phyloP scores from a whole-genome alignment of 768 basidiomycete genomes.

The Tricholoma bakamatsutake region DNA sequence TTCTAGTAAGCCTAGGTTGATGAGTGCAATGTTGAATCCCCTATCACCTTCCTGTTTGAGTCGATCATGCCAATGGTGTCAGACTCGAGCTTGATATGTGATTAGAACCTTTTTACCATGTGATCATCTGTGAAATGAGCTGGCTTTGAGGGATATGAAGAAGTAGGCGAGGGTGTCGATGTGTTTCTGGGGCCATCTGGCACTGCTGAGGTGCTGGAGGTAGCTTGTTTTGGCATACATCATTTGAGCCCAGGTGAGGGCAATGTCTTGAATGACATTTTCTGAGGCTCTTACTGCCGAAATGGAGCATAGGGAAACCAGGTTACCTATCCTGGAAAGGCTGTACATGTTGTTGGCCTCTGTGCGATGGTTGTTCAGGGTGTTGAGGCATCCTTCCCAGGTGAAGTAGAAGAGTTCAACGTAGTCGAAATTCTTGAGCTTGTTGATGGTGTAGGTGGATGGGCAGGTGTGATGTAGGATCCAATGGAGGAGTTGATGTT shows the following conservation, averaged over 20 bases:
- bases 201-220: conserved; percentile 6
- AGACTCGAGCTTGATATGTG: background rate
- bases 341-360: conserved; percentile 9
- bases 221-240: conserved; percentile 2
- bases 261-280: background rate
- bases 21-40: background rate
- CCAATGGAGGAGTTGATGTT: background rate
- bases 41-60: background rate
- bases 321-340: background rate
- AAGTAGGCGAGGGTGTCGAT: conserved; percentile 5
- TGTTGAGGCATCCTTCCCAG: background rate
- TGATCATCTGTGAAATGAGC: background rate
- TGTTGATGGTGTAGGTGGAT: conserved; percentile 3
- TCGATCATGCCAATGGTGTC: background rate
- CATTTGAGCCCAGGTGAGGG: conserved; percentile 6
- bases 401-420: conserved; percentile 10
- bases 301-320: background rate
- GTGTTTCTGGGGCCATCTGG: background rate
- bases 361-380: background rate
- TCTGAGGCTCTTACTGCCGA: background rate
- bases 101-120: background rate
- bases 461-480: background rate
- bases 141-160: conserved; percentile 2
- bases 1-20: background rate
- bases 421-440: conserved; percentile 9